These are phyloP conservation scores for Backusella parvicylindrica DNA, from an alignment of 192 early-diverging fungal genomes.

Conservation along the genomic window DNA sequence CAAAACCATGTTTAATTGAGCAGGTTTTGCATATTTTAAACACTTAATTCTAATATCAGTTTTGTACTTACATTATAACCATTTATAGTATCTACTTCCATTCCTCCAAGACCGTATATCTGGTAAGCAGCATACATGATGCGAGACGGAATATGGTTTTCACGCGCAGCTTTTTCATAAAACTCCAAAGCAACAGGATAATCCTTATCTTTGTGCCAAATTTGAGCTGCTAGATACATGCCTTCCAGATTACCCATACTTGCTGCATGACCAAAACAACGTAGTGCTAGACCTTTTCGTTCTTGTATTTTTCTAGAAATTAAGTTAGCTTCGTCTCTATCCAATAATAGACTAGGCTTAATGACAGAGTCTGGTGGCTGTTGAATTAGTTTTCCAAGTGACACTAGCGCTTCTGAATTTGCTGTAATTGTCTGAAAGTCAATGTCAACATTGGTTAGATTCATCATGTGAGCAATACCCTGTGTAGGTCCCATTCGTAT, in stretches of 20 bases:
- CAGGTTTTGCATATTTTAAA: background rate
- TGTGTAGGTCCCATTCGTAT: conserved; percentile 8
- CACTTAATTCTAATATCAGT: background rate
- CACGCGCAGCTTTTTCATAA: conserved; percentile 19
- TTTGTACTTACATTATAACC: conserved; percentile 16
- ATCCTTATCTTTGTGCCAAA: conserved; percentile 20
- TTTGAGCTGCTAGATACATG: conserved; percentile 26
- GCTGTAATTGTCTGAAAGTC: background rate
- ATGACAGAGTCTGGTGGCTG: background rate
- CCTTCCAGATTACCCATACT: conserved; percentile 26
- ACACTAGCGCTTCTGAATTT: conserved; percentile 22
- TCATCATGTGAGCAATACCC: background rate
- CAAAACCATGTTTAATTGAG: background rate
- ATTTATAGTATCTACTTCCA: conserved; percentile 5
- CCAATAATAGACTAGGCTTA: background rate
- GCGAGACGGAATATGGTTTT: conserved; percentile 22
- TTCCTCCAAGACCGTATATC: conserved; percentile 19
- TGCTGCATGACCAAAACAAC: conserved; percentile 28
- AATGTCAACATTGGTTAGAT: background rate
- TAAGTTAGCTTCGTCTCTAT: conserved; percentile 1
- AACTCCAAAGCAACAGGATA: conserved; percentile 24
- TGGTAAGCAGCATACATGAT: conserved; percentile 29
- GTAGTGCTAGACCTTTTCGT: background rate
- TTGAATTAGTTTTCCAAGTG: conserved; percentile 22
- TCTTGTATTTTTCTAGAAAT: conserved; percentile 1